Evolutionary conservation across 352 stramenopile species (phyloP).

Genomic region (Hyaloperonospora arabidopsidis): DNA sequence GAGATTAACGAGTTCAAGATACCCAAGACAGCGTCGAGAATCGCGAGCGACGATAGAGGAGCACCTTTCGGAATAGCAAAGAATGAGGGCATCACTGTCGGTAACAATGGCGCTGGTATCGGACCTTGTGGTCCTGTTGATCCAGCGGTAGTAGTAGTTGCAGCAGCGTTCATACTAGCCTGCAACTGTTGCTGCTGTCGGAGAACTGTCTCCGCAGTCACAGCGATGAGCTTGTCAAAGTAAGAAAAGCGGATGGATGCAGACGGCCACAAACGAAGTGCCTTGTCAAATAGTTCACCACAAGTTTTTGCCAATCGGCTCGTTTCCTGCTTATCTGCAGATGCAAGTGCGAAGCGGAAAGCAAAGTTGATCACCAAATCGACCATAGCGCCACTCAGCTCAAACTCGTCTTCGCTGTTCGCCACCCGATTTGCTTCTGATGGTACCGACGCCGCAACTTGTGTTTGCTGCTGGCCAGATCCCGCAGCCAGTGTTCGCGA

Average conservation of each 20-base stretch:
- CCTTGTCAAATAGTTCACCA: conserved; percentile 82
- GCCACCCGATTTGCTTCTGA: conserved; percentile 19
- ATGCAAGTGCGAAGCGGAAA: conserved; percentile 81
- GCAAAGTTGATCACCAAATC: conserved; percentile 91
- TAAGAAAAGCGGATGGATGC: conserved; percentile 84
- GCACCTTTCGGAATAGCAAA: conserved; percentile 77
- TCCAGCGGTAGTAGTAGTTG: conserved; percentile 11
- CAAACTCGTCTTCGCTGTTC: conserved; percentile 78
- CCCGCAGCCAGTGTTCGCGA: conserved; percentile 1
- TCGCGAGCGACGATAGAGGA: conserved; percentile 76
- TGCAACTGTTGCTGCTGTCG: conserved; percentile 61
- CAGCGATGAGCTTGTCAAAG: conserved; percentile 87
- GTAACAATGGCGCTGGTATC: conserved; percentile 19
- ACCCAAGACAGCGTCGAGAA: conserved; percentile 78
- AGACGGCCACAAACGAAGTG: conserved; percentile 77
- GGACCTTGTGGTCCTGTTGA: conserved; percentile 22
- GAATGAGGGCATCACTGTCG: conserved; percentile 67
- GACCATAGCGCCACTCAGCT: conserved; percentile 80
- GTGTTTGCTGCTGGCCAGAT: conserved; percentile 11
- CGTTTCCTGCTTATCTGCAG: conserved; percentile 85
- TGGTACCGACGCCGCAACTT: conserved; percentile 15
- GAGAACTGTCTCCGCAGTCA: conserved; percentile 80
- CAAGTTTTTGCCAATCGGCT: conserved; percentile 84
- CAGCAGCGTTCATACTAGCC: conserved; percentile 26
- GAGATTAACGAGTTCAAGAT: conserved; percentile 82